Base-by-base conservation (phyloP, 169 alveolate genomes). In the Plasmodium gallinaceum region DNA sequence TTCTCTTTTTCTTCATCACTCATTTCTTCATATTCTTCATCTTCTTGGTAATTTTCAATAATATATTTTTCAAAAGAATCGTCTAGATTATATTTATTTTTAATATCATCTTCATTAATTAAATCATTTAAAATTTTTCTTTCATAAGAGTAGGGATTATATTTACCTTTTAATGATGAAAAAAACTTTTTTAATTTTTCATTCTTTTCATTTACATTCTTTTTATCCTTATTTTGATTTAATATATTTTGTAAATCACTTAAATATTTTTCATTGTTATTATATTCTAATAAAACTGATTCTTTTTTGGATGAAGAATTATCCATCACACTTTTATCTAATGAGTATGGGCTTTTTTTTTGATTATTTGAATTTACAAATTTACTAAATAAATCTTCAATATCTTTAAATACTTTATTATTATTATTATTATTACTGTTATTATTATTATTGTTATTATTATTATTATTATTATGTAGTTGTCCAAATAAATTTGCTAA, bases 121-220 rank as follows among this genome's bases (percentile, higher is more conserved):
- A 83, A 32, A 22, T 83, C 91, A 68, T 83, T 26, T 45, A 83
- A 32, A 5, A 83, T 51, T 54, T 54, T 52, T 6, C 91, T 54
- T 60, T 83, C 91, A 22, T 83, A 83, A 12, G 91, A 83, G 32
- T 83, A 83, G 5, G 91, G 73, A 42, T 83, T 83, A 68, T 83
- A 83, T 12, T 32, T 83, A 3, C 37, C 83, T 32, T 68, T 83
- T 7, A 83, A 72, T 8, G 73, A 14, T 0, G 42, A 54, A 62
- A 83, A 68, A 16, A 52, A 54, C 8, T 1, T 52, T 37, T 45
- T 83, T 45, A 83, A 22, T 32, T 83, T 83, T 12, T 43, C 76
- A 57, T 83, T 83, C 45, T 68, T 52, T 3, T 83, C 91, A 43
- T 43, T 60, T 20, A 68, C 7, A 39, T 83, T 66, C 46, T 62